Evolutionary conservation across 257 asterid genomes (phyloP).

Genomic region (Gynochthodes officinalis): DNA sequence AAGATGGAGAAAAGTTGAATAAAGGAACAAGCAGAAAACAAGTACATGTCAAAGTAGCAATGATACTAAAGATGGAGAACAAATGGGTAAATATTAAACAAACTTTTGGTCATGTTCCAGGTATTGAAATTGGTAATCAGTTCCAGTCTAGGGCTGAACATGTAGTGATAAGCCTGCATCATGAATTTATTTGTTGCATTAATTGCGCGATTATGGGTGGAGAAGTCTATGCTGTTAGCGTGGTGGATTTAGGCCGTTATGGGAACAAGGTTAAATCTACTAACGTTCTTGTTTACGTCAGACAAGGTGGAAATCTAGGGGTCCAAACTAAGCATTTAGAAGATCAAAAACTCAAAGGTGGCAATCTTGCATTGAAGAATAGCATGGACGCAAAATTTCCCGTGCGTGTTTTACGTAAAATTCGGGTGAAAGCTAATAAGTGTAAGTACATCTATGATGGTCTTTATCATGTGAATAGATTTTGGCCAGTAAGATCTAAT

Average conservation of each 20-base stretch:
- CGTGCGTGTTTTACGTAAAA: slow-evolving; percentile 36
- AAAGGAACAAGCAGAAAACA: not conserved
- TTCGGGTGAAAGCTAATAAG: not conserved
- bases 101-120: slow-evolving; percentile 33
- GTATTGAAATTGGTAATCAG: slow-evolving; percentile 29
- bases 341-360: slow-evolving; percentile 38
- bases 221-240: slow-evolving; percentile 22
- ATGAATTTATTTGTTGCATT: slow-evolving; percentile 22
- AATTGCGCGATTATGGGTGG: slow-evolving; percentile 17
- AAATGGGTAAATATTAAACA: slow-evolving; percentile 13
- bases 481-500: slow-evolving; percentile 27
- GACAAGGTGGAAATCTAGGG: slow-evolving; percentile 38
- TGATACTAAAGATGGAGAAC: not conserved
- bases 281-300: slow-evolving; percentile 34
- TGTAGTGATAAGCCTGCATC: slow-evolving; percentile 32
- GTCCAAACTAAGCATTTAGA: not conserved
- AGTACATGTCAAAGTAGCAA: slow-evolving; percentile 9
- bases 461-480: slow-evolving; percentile 28
- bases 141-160: slow-evolving; percentile 35
- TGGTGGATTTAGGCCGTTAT: slow-evolving; percentile 40
- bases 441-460: slow-evolving; percentile 32
- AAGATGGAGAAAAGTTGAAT: not conserved
- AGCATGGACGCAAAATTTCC: slow-evolving; percentile 26
- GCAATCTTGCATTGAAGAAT: slow-evolving; percentile 40
- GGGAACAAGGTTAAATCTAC: slow-evolving; percentile 18